Evolutionary conservation across 148 eudicot genomes (phyloP), one percentile per base, ranked within the genome.

Genomic region (Rhododendron williamsianum): DNA sequence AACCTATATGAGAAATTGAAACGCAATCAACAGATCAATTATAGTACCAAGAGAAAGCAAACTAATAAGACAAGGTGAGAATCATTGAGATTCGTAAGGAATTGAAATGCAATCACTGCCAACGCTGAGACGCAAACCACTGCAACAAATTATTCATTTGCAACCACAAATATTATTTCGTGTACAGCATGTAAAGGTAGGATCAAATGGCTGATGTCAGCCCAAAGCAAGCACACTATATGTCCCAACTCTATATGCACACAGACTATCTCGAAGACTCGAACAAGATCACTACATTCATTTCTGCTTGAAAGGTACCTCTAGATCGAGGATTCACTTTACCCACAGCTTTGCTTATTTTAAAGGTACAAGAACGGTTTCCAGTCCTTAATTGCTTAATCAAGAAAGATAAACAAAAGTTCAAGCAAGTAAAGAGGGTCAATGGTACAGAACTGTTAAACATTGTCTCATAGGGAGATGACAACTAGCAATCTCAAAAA

Each of bases 1-100:
- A 97, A 97, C 99, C 98, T 97, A 87, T 85, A 19, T 56, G 27
- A 81, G 38, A 56, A 35, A 30, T n/a, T 65, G 63, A 54, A 35
- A 56, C 8, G 23, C 11, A 15, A 60, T 45, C 15, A 72, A 15
- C 21, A 38, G 80, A 88, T 15, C 2, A 73, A 12, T 73, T 30
- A 72, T 33, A 12, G 36, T 35, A 58, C 46, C 27, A 60, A 30
- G 41, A 49, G 80, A 86, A 81, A 80, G 81, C 49, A 72, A 21
- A 7, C 65, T 2, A 51, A 3, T 4, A 76, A 12, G 33, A 76
- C 33, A 46, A 60, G 4, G 27, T 25, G 72, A 41, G 54, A 77
- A 76, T 38, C 52, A 25, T 46, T 27, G 65, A 84, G 41, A 56
- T 78, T 16, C 58, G 27, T 63, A 63, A 81, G 46, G 5, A 51